A percentile compares a stretch with the other conserved stretches of the same genome.
These are phyloP conservation scores for Citrullus mucosospermus DNA, from an alignment of 306 rosid species.

Conservation along the genomic window DNA sequence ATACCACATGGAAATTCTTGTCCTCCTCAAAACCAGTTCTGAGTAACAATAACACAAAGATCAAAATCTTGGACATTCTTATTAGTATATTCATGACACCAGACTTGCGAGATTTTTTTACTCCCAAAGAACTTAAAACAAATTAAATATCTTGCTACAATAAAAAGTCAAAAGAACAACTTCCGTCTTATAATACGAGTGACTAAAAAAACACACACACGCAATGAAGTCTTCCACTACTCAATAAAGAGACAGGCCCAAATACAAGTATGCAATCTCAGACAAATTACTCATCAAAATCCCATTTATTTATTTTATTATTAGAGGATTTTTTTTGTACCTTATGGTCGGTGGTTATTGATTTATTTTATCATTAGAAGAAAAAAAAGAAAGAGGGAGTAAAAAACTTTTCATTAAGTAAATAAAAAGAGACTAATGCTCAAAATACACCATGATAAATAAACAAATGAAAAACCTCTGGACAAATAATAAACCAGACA, in stretches of 20 bases:
- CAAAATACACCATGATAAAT: no score
- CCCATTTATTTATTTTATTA: neutral
- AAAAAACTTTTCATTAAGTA: no score
- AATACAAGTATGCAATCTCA: neutral
- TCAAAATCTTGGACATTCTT: conserved; percentile 9
- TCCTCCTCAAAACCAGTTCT: conserved; percentile 99
- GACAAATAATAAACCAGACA: no score
- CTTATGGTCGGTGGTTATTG: no score
- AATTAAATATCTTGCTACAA: neutral
- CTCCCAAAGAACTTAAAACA: neutral
- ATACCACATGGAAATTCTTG: conserved; percentile 92
- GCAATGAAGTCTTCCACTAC: neutral
- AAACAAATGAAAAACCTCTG: no score
- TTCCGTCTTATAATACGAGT: neutral
- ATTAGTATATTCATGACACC: neutral
- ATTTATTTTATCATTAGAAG: no score
- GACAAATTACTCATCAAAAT: neutral
- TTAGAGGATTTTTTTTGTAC: no score
- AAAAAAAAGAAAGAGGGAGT: no score
- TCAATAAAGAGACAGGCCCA: neutral
- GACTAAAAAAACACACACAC: neutral
- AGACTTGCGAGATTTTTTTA: neutral
- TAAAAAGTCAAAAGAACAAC: neutral
- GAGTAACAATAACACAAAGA: conserved; percentile 25
- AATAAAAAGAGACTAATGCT: no score